Conservation (phyloP, 305 asterid genomes). For the Rubia peregrina region DNA sequence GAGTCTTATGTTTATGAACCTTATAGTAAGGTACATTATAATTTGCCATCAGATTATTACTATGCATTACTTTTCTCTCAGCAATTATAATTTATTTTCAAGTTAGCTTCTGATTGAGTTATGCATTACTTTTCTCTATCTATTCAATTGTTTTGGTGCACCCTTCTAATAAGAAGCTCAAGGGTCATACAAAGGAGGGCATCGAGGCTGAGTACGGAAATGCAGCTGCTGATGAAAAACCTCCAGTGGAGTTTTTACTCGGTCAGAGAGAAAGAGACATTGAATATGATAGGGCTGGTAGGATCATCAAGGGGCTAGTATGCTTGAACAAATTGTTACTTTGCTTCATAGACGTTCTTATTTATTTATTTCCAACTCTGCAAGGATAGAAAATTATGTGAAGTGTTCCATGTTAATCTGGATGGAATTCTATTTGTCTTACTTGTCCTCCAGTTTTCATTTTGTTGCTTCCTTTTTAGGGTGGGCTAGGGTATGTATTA, state of each 20-base stretch:
- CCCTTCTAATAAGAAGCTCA: slow-evolving; percentile 50
- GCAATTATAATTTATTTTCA: too few species aligned
- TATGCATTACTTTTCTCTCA: too few species aligned
- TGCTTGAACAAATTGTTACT: not conserved
- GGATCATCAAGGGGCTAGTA: slow-evolving; percentile 98
- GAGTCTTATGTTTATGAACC: too few species aligned
- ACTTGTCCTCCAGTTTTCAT: not conserved
- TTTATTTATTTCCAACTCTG: not conserved
- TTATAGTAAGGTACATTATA: too few species aligned
- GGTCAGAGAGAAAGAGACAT: slow-evolving; percentile 89
- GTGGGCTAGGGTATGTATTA: not conserved
- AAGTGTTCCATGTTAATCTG: not conserved
- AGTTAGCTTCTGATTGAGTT: too few species aligned
- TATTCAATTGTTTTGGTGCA: too few species aligned
- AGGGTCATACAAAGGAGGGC: slow-evolving; percentile 71
- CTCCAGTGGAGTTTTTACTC: slow-evolving; percentile 78
- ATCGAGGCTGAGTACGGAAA: slow-evolving; percentile 90
- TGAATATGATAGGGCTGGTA: slow-evolving; percentile 97
- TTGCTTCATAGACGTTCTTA: not conserved
- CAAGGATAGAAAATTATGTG: not conserved
- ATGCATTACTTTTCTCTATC: too few species aligned
- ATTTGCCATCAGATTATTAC: too few species aligned
- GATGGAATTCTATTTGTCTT: not conserved
- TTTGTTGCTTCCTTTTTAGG: not conserved
- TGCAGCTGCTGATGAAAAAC: slow-evolving; percentile 76